These are phyloP conservation scores for Fusarium mexicanum DNA, from an alignment of 2,329 filamentous ascomycete species.

Conservation along the genomic window DNA sequence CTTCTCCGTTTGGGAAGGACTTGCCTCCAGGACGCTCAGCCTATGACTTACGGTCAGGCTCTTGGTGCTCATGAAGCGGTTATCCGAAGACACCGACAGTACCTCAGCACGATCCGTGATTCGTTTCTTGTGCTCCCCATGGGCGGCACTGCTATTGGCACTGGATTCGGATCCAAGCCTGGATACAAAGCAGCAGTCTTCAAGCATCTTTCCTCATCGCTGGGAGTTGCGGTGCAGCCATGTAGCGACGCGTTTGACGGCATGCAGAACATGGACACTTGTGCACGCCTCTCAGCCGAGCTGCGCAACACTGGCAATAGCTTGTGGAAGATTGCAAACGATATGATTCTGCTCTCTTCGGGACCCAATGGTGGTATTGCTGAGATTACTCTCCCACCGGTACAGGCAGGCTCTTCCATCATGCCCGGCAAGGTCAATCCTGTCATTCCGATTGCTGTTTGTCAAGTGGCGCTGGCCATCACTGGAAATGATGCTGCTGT, in stretches of 20 bases:
- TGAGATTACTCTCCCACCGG: not conserved
- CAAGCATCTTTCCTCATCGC: not conserved
- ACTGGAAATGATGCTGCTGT: not conserved
- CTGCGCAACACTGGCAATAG: constrained; percentile 5
- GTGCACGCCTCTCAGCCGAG: not conserved
- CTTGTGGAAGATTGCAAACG: constrained; percentile 8
- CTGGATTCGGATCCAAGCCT: not conserved
- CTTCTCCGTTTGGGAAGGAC: constrained; percentile 1
- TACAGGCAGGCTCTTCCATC: not conserved
- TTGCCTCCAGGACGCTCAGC: constrained; percentile 4
- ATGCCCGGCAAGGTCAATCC: constrained; percentile 9
- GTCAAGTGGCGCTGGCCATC: not conserved
- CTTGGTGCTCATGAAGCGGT: constrained; percentile 2
- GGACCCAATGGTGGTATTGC: not conserved
- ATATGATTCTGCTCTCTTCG: constrained; percentile 1
- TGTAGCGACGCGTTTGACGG: not conserved
- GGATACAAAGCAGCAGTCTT: not conserved
- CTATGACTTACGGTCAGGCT: not conserved
- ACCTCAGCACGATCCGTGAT: not conserved
- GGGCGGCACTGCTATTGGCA: constrained; percentile 7
- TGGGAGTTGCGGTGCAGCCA: not conserved
- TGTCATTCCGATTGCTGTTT: not conserved
- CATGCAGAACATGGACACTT: constrained; percentile 6
- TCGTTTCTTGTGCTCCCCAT: not conserved
- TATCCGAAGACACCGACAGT: not conserved